Percentiles rank a stretch among this genome's conserved stretches.
phyloP scores from a whole-genome alignment of 768 basidiomycete species.

The Cyclocybe cylindracea region DNA sequence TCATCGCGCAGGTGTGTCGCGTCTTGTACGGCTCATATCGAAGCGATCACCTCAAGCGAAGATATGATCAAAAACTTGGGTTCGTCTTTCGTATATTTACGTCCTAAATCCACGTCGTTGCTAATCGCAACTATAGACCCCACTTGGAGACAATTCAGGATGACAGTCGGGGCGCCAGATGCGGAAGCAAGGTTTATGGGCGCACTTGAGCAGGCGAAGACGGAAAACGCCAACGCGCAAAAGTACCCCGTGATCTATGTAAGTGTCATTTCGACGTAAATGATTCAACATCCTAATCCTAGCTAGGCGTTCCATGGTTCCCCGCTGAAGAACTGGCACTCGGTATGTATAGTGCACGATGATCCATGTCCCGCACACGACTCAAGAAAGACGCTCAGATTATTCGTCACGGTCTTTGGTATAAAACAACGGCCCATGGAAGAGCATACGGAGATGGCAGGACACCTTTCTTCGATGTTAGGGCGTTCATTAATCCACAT shows the following conservation, averaged over 20 bases:
- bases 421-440: conserved; percentile 53
- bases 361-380: background rate
- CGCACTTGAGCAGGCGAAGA: conserved; percentile 42
- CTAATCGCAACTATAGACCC: conserved; percentile 30
- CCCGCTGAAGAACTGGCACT: conserved; percentile 68
- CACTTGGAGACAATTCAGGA: conserved; percentile 62
- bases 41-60: conserved; percentile 56
- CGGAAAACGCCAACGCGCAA: conserved; percentile 37
- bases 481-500: background rate
- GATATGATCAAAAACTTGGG: conserved; percentile 58
- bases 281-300: background rate
- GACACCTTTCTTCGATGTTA: conserved; percentile 4
- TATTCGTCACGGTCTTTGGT: conserved; percentile 74
- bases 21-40: conserved; percentile 71
- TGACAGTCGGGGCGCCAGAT: conserved; percentile 71
- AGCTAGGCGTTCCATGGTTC: conserved; percentile 70
- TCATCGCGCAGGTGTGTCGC: conserved; percentile 57
- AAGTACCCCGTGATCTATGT: conserved; percentile 51
- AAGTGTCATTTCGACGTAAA: conserved; percentile 6
- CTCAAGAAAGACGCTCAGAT: conserved; percentile 40
- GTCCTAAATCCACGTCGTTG: background rate
- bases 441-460: conserved; percentile 64
- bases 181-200: conserved; percentile 66
- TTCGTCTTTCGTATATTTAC: conserved; percentile 14
- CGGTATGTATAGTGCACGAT: conserved; percentile 36